Evolutionary conservation across 108 stramenopile genomes (phyloP), one percentile per base, ranked within the genome.

Genomic region (Conticribra weissflogii): DNA sequence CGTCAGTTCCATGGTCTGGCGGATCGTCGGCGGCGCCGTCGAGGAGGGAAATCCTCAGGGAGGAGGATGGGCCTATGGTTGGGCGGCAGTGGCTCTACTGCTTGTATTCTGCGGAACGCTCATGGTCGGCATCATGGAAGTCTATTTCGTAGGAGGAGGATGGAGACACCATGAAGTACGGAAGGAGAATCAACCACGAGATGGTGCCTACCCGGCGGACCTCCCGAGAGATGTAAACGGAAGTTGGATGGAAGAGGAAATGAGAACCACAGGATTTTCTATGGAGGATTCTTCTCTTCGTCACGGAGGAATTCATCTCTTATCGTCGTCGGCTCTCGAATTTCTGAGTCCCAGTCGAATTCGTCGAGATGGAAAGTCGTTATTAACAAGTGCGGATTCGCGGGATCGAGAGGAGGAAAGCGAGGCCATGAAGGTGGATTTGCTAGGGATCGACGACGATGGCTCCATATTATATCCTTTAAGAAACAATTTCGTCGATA

Each of bases 11-110:
- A 17, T 86, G 4, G 79, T 94, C 17, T 91, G 89, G 89, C 79
- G 76, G 28, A 59, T 89, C 34, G 88, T 94, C 12, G 89, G 85
- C 18, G 65, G 67, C 21, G 83, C 87, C 33, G 89, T 93, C 2
- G 85, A 80, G 46, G 77, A 84, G 49, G 88, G 81, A 23, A 73
- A 85, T 61, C 77, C 79, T n/a, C 81, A 86, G 52, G 86, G 83
- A 27, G 83, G 63, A 27, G 92, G 92, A 0, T 94, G 92, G 92
- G 85, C 84, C 9, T 94, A 89, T 59, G 89, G 92, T 1, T 94
- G 92, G 92, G 88, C 90, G 14, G 88, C 85, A 15, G 87, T 91
- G 5, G 89, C 92, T 27, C 49, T 94, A 45, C 49, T 94, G 59
- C 47, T 94, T 4, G 72, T 94, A 9, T 61, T 88, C 0, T 89